These are phyloP conservation scores for Cajanus cajan DNA, from an alignment of 306 rosid species.

Conservation along the genomic window DNA sequence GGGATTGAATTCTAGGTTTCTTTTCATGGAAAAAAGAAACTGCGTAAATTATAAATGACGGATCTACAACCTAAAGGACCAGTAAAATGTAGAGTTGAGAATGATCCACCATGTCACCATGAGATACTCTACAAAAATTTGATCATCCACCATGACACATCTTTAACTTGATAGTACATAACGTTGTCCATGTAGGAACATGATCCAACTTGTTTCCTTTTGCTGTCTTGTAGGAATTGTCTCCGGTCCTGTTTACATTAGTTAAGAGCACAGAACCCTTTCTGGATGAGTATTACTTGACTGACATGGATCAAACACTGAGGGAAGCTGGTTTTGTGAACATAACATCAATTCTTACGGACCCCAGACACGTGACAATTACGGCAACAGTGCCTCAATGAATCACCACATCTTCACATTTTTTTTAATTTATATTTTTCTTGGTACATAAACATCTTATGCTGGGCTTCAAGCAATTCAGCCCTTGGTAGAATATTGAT, in stretches of 20 bases:
- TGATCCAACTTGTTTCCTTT: neutral
- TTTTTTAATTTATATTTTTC: neutral
- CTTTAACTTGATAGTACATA: neutral
- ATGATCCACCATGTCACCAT: neutral
- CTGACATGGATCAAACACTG: conserved; percentile 55
- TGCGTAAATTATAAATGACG: neutral
- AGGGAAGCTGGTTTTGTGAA: conserved; percentile 54
- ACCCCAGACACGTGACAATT: conserved; percentile 59
- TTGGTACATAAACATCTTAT: neutral
- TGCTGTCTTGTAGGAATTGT: conserved; percentile 45
- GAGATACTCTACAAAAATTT: neutral
- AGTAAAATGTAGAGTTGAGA: neutral
- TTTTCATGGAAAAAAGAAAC: neutral
- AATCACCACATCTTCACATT: conserved; percentile 9
- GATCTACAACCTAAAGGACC: neutral
- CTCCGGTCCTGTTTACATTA: conserved; percentile 60
- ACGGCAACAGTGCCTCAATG: conserved; percentile 58
- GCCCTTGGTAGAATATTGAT: neutral
- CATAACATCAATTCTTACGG: conserved; percentile 49
- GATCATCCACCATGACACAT: neutral
- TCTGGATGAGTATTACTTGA: conserved; percentile 62
- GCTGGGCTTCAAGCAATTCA: conserved; percentile 5
- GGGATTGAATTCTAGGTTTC: neutral
- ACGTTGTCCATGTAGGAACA: neutral
- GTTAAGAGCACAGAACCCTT: conserved; percentile 70